Evolutionary conservation across 257 asterid species (phyloP).

Genomic region (Euphrasia confusa): DNA sequence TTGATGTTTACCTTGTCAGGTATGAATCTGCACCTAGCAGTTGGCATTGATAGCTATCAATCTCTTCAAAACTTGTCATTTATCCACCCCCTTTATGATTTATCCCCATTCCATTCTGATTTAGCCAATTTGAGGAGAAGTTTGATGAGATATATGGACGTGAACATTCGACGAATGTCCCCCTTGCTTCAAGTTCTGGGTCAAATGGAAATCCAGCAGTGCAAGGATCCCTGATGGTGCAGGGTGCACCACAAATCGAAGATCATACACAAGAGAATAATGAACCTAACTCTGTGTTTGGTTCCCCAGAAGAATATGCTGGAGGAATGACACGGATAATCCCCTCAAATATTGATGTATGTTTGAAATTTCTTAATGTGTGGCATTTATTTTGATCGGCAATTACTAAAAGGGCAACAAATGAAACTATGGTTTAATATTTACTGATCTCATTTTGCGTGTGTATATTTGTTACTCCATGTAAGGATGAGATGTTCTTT

Average conservation of each 20-base stretch:
- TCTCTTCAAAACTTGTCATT: constrained; percentile 10
- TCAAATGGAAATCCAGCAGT: constrained; percentile 45
- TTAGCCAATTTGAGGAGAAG: constrained; percentile 91
- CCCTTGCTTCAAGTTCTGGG: constrained; percentile 58
- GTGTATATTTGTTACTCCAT: constrained; percentile 10
- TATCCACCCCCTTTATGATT: constrained; percentile 3
- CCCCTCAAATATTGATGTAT: constrained; percentile 77
- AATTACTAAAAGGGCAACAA: constrained; percentile 3
- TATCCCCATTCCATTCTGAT: constrained; percentile 20
- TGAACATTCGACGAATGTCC: constrained; percentile 49
- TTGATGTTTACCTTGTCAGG: constrained; percentile 97
- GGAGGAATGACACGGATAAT: constrained; percentile 80
- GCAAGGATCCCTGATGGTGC: constrained; percentile 33
- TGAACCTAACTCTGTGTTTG: constrained; percentile 34
- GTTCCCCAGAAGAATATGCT: constrained; percentile 49
- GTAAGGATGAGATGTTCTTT: not conserved
- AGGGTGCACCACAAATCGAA: constrained; percentile 36
- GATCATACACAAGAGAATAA: constrained; percentile 42
- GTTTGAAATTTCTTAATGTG: constrained; percentile 24
- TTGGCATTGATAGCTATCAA: constrained; percentile 8
- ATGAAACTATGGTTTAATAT: not conserved
- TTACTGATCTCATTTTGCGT: not conserved
- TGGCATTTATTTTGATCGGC: constrained; percentile 14
- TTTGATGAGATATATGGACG: constrained; percentile 67
- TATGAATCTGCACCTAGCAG: constrained; percentile 24